Percentiles rank a stretch among this genome's conserved stretches.
These are phyloP conservation scores for Gonapodya prolifera DNA, from an alignment of 192 early-diverging fungal genomes.

Conservation along the genomic window DNA sequence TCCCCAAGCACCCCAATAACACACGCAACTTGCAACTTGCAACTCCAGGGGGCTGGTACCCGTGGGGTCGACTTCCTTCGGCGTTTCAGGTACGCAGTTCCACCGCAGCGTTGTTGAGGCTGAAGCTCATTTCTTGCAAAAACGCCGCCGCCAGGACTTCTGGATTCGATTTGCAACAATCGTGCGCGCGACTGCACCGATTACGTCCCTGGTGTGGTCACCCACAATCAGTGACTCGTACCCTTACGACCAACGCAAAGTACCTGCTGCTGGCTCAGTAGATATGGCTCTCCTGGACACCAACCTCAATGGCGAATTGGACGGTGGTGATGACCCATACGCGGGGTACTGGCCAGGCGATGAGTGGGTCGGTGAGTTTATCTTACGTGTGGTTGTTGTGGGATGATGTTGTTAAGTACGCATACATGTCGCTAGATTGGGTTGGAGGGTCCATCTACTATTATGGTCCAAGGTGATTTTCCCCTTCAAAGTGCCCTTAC, in stretches of 20 bases:
- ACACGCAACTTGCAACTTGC: background rate
- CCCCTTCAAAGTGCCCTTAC: too few species aligned
- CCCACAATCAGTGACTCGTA: background rate
- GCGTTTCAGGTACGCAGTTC: background rate
- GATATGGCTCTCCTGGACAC: constrained; percentile 21
- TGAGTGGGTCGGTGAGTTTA: constrained; percentile 1
- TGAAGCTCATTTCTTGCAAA: too few species aligned
- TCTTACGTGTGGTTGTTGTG: too few species aligned
- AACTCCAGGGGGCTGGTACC: background rate
- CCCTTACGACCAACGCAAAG: background rate
- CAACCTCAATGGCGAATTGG: constrained; percentile 23
- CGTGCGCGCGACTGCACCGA: background rate
- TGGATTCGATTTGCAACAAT: background rate
- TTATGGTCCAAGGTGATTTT: too few species aligned
- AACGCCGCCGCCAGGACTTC: background rate
- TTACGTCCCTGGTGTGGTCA: constrained; percentile 1
- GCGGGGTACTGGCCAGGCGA: background rate
- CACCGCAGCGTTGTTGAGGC: too few species aligned
- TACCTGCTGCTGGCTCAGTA: background rate
- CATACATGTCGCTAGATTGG: background rate
- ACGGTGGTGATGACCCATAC: constrained; percentile 23
- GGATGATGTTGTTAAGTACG: too few species aligned
- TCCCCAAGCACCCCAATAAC: too few species aligned
- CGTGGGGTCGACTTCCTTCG: background rate
- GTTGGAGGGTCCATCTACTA: background rate